Base-by-base conservation (phyloP, 345 rosid species). In the Sonneratia alba region DNA sequence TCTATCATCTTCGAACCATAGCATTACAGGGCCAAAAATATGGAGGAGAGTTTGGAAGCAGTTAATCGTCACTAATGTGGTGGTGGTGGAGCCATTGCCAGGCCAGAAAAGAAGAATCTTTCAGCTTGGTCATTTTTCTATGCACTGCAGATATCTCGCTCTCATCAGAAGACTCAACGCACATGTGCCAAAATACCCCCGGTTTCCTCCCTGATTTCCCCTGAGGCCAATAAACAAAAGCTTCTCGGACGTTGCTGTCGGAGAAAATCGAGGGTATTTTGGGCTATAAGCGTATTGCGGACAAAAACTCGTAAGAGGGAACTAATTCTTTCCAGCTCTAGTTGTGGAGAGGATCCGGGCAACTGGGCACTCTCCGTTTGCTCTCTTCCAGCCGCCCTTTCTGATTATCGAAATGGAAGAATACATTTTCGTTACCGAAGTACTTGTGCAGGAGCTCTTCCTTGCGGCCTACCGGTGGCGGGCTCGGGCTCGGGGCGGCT, bases 281-380 rank as follows among this genome's bases (percentile, higher is more conserved):
- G 75, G 75, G 22, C 67, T 37, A 56, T 36, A 51, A 1, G n/a
- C n/a, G n/a, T 18, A 51, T 51, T 37, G 14, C 40, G 18, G 36
- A 73, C 47, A 66, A 49, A 34, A 73, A 27, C 21, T 40, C 48
- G 55, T 34, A 69, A 42, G 42, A 45, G 11, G 12, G 21, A 56
- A 21, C 59, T 18, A 18, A 53, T 16, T 10, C 5, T 10, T 56
- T 21, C 11, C 12, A 8, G 43, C 43, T 74, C 43, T 63, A 74
- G 48, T 75, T 75, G 78, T 75, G 78, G 66, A 75, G 78, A 57
- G 78, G 78, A 55, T 75, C 78, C 59, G 78, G 78, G 74, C 74
- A 75, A 13, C 78, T 75, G 59, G 78, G 78, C 36, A 75, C 78
- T 3, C 57, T 75, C 53, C 78, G 56, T 38, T 75, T 71, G 74